Base-by-base conservation (phyloP, 2,329 filamentous ascomycete genomes). In the Cladosporium sp. region DNA sequence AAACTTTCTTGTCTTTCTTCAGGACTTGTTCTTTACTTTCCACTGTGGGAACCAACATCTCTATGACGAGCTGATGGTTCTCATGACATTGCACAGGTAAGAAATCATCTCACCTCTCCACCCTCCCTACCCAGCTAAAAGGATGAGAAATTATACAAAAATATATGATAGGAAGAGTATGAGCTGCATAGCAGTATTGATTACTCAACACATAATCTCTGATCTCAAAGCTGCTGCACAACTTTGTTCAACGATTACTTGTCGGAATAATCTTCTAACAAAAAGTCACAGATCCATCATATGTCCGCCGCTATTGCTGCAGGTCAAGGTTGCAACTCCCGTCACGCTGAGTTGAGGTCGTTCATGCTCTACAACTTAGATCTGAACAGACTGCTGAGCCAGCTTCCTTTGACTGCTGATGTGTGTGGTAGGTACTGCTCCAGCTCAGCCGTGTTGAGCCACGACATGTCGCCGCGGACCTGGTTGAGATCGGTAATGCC, bases 401-500 rank as follows among this genome's bases (percentile, higher is more conserved):
- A 32, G 36, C 38, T 21, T 3, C 61, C 51, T 26, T 57, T 64
- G 2, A 64, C 61, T 24, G 26, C 36, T 26, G 51, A 57, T 59
- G 57, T 71, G 4, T 73, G 72, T 15, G 82, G 81, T 51, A 86
- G 79, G 32, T 84, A 74, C 69, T 82, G 79, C 72, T 86, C 83
- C 26, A 87, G 74, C 71, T 85, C 84, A n/a, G 71, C 68, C 2
- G 77, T 80, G 67, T 89, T 88, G 28, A 90, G 65, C 59, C 73
- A 76, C 21, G 70, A 76, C 74, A 89, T 78, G 0, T 87, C 87
- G 0, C 87, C 86, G 69, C 88, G 84, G 5, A 87, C 81, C 72
- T 89, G 82, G 63, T 85, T 81, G 11, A 90, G 76, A 68, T 85
- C 82, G 1, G 86, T 89, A 38, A 90, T 81, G 1, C 88, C 88